These are phyloP conservation scores for Termitomyces sp. DNA, from an alignment of 768 basidiomycete genomes.

Conservation along the genomic window DNA sequence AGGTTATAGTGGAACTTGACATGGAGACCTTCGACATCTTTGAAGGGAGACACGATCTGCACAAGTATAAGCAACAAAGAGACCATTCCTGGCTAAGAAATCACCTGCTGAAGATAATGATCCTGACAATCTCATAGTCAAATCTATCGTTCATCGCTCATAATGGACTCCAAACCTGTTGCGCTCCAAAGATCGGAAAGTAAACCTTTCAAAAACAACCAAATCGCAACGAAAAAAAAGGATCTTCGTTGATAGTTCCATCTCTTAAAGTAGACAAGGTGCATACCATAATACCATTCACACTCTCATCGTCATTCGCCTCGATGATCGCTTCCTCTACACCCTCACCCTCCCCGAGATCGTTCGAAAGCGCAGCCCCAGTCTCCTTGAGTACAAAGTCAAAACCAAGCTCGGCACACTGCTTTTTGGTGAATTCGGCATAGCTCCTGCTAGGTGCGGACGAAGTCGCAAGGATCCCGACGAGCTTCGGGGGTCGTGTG, in stretches of 20 bases:
- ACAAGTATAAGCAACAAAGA: constrained; percentile 1
- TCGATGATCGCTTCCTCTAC: constrained; percentile 96
- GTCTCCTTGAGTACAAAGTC: constrained; percentile 77
- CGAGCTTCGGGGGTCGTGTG: constrained; percentile 61
- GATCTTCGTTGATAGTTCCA: constrained; percentile 1
- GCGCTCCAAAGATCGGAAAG: constrained; percentile 91
- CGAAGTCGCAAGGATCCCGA: constrained; percentile 88
- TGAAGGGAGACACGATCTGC: constrained; percentile 89
- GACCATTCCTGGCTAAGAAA: neutral
- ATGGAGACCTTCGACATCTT: constrained; percentile 97
- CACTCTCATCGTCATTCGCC: constrained; percentile 81
- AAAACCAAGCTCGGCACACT: constrained; percentile 86
- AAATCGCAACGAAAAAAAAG: constrained; percentile 3
- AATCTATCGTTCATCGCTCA: constrained; percentile 2
- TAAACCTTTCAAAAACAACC: constrained; percentile 59
- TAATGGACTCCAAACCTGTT: constrained; percentile 53
- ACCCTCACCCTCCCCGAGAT: constrained; percentile 75
- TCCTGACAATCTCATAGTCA: constrained; percentile 48
- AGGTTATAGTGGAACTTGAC: constrained; percentile 95
- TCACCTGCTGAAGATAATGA: constrained; percentile 92
- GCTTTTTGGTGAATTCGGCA: constrained; percentile 87
- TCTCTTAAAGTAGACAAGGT: constrained; percentile 1
- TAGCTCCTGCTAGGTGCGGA: constrained; percentile 79
- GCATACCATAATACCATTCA: constrained; percentile 94
- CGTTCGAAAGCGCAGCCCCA: constrained; percentile 55